phyloP scores from a whole-genome alignment of 805 yeast genomes.

The Candida saitoana region DNA sequence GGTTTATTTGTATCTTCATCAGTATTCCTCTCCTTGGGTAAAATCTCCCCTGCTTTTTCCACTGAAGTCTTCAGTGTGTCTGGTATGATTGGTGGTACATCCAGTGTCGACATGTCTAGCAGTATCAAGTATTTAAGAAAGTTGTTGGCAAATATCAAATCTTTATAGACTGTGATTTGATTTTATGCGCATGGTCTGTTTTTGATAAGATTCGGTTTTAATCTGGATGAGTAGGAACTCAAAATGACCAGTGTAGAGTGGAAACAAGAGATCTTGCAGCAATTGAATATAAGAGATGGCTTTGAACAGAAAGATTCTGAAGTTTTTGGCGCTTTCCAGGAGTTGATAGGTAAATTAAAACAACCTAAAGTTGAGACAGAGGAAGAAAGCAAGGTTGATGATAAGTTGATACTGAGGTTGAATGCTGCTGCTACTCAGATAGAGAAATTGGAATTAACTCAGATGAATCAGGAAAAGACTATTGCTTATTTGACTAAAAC shows the following conservation, averaged over 20 bases:
- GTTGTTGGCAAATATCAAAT: background rate
- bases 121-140: background rate
- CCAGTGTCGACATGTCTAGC: background rate
- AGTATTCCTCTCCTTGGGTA: background rate
- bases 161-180: background rate
- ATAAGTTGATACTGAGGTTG: conserved; percentile 18
- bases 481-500: conserved; percentile 15
- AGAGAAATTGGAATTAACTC: conserved; percentile 19
- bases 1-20: background rate
- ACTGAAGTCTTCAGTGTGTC: background rate
- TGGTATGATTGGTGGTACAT: background rate
- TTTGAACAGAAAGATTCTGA: conserved; percentile 28
- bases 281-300: conserved; percentile 27
- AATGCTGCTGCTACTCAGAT: conserved; percentile 23
- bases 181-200: background rate
- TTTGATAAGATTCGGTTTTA: background rate
- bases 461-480: conserved; percentile 8
- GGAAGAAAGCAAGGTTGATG: conserved; percentile 16
- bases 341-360: conserved; percentile 18
- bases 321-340: conserved; percentile 31
- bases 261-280: conserved; percentile 21
- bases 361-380: background rate
- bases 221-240: background rate
- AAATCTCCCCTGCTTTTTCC: background rate
- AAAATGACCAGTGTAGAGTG: conserved; percentile 11